These are phyloP conservation scores for Handroanthus guayacan DNA, from an alignment of 257 asterid genomes.

Conservation along the genomic window DNA sequence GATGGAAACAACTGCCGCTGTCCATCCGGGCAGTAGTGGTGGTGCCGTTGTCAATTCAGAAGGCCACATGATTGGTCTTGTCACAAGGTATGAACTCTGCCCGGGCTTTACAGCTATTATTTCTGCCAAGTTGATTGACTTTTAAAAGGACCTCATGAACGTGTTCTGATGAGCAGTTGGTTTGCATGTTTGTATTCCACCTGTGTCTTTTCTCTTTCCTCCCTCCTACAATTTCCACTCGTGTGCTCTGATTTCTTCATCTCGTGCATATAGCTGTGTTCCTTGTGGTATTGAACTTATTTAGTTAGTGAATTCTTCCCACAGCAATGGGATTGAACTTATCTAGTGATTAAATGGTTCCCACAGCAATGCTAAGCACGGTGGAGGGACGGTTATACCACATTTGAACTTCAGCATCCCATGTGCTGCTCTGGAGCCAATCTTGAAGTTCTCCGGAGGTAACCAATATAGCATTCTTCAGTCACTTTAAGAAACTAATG, in stretches of 20 bases:
- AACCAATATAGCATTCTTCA: conserved; percentile 9
- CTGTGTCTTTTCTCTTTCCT: no score
- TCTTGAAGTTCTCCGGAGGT: conserved; percentile 85
- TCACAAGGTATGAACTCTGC: conserved; percentile 73
- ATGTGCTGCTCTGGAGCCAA: conserved; percentile 84
- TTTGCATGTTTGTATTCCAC: no score
- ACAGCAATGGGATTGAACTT: conserved; percentile 65
- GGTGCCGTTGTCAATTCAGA: conserved; percentile 91
- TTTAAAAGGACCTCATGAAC: neutral
- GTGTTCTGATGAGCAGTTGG: conserved; percentile 7
- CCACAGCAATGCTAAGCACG: conserved; percentile 93
- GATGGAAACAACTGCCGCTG: conserved; percentile 99
- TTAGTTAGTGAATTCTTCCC: conserved; percentile 29
- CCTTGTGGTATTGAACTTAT: conserved; percentile 22
- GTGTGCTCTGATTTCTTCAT: conserved; percentile 4
- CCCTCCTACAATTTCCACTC: no score
- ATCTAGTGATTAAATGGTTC: conserved; percentile 27
- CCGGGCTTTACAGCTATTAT: neutral
- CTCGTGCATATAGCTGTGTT: conserved; percentile 7
- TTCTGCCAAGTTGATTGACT: neutral
- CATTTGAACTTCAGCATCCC: conserved; percentile 98
- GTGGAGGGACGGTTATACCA: conserved; percentile 95
- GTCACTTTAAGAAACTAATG: neutral
- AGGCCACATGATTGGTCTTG: conserved; percentile 95
- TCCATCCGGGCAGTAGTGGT: conserved; percentile 99